phyloP scores from a whole-genome alignment of 208 protist genomes.

The Leptomonas pyrrhocoris region DNA sequence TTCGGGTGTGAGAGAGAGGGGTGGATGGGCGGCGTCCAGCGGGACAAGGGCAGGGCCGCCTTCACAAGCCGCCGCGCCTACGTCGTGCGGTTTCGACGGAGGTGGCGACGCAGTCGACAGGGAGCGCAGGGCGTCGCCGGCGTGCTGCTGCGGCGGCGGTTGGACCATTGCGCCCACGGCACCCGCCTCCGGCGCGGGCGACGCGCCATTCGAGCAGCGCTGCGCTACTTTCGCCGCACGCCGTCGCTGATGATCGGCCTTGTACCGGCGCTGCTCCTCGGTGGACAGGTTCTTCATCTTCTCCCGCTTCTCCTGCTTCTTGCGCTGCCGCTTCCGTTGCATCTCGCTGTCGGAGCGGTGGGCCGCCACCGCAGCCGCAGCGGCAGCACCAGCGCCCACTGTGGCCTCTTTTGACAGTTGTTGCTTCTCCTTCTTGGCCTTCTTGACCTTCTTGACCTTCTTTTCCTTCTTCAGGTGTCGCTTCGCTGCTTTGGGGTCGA shows the following conservation, averaged over 20 bases:
- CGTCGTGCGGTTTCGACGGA: neutral
- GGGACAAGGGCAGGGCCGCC: neutral
- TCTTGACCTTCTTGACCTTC: slow-evolving; percentile 1
- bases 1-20: neutral
- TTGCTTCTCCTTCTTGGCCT: slow-evolving; percentile 11
- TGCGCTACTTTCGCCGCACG: slow-evolving; percentile 32
- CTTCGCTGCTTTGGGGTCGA: slow-evolving; percentile 33
- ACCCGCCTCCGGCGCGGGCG: neutral
- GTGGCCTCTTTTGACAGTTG: neutral
- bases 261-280: slow-evolving; percentile 30
- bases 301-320: slow-evolving; percentile 28
- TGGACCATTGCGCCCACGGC: neutral
- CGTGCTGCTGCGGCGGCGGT: neutral
- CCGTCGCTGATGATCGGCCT: slow-evolving; percentile 24
- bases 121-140: neutral
- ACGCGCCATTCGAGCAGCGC: slow-evolving; percentile 10
- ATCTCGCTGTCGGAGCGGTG: slow-evolving; percentile 30
- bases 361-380: neutral
- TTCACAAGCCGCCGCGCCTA: neutral
- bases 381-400: neutral
- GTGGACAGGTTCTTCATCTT: slow-evolving; percentile 30
- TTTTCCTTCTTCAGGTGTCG: slow-evolving; percentile 35
- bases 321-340: slow-evolving; percentile 30
- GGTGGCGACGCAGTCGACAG: neutral
- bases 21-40: slow-evolving; percentile 3